Base-by-base conservation (phyloP, 495 filamentous ascomycete species). In the Aspergillus leporis region DNA sequence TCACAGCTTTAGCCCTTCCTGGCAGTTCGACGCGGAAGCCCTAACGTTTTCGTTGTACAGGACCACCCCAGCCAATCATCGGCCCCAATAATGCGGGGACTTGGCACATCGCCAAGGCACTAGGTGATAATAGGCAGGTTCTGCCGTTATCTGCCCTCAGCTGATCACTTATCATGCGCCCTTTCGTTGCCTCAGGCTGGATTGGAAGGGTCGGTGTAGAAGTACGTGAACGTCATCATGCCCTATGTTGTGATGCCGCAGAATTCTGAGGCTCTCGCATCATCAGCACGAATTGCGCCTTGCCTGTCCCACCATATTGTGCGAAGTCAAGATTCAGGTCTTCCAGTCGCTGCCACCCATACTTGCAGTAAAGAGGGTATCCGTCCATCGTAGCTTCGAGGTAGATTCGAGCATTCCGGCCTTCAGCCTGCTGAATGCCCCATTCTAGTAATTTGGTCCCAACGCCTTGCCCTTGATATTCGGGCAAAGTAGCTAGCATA, bases 351-450 rank as follows among this genome's bases (percentile, higher is more conserved):
- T 55, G 54, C 67, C 76, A 82, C 22, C 85, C 83, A 56, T 74
- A 57, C 62, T 74, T 78, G 55, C 70, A 63, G 67, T 87, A 87
- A 51, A 85, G 59, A n/a, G 70, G 67, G 25, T 70, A 69, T 31
- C 82, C 83, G 16, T 69, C 72, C 23, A 75, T 77, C 38, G 81
- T 82, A 2, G 81, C 79, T 57, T 85, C 82, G n/a, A 87, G 64
- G 68, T 80, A 87, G 13, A 79, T 69, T 52, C 75, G 72, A n/a
- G 69, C 60, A 1, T 75, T 71, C 13, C 62, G 76, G 22, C 68
- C 69, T 65, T 85, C 83, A 7, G 81, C 82, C 59, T 68, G 69
- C 23, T 75, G 68, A 6, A 82, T 60, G 0, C 83, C 83, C 73
- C 77, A 82, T 53, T 69, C 55, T 19, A 86, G 57, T 12, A 87